phyloP scores from a whole-genome alignment of 2,329 filamentous ascomycete species.

The Colletotrichum costaricense region DNA sequence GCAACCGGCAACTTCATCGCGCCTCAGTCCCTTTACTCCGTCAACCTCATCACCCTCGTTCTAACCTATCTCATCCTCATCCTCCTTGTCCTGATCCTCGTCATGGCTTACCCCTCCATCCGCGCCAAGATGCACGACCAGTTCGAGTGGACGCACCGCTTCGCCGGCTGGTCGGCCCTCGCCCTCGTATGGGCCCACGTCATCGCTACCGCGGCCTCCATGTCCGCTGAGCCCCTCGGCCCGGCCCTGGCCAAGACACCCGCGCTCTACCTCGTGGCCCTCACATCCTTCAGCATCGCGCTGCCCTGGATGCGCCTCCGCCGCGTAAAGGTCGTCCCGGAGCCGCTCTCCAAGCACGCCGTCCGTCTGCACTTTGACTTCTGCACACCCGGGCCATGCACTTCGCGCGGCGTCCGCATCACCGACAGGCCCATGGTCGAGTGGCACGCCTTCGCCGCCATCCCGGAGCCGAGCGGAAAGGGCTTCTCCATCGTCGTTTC shows the following conservation, averaged over 20 bases:
- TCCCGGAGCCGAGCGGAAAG: constrained; percentile 63
- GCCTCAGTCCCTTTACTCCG: constrained; percentile 3
- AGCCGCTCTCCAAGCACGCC: constrained; percentile 78
- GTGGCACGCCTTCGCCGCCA: constrained; percentile 82
- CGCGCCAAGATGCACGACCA: constrained; percentile 73
- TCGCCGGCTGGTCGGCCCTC: constrained; percentile 75
- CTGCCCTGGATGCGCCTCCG: constrained; percentile 81
- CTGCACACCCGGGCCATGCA: constrained; percentile 61
- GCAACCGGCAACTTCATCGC: constrained; percentile 49
- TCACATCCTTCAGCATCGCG: constrained; percentile 73
- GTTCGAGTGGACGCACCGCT: constrained; percentile 79
- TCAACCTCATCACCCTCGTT: constrained; percentile 51
- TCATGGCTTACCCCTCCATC: constrained; percentile 72
- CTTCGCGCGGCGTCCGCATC: constrained; percentile 58
- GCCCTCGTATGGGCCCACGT: constrained; percentile 74
- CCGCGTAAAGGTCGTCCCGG: constrained; percentile 73
- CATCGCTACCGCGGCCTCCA: constrained; percentile 61
- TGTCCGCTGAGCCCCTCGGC: constrained; percentile 49
- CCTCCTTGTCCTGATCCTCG: constrained; percentile 69
- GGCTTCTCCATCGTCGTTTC: constrained; percentile 79
- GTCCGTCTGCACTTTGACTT: constrained; percentile 78
- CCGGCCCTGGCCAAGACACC: constrained; percentile 51
- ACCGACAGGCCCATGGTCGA: constrained; percentile 73
- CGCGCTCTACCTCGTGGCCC: constrained; percentile 74
- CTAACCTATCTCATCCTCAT: constrained; percentile 68